Evolutionary conservation across 2,329 filamentous ascomycete species (phyloP).

Genomic region (Exophiala oligosperma): DNA sequence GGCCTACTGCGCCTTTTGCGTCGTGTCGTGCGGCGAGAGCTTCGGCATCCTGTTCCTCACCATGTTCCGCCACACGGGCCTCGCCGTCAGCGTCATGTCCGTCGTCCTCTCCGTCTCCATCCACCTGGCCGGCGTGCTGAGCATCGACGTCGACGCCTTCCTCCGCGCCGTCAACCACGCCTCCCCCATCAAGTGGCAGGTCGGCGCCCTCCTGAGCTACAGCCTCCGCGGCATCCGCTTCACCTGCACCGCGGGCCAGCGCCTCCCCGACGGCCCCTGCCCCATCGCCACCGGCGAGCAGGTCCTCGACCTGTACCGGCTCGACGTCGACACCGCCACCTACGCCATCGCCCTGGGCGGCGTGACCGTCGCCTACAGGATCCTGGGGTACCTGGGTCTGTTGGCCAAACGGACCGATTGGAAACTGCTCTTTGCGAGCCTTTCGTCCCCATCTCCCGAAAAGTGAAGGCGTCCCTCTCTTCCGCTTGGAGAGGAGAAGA

Average conservation of each 20-base stretch:
- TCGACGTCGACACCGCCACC: slow-evolving; percentile 61
- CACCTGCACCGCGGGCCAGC: slow-evolving; percentile 62
- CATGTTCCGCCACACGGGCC: slow-evolving; percentile 71
- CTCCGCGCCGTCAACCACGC: slow-evolving; percentile 71
- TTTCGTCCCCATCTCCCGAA: no score
- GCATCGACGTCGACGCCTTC: slow-evolving; percentile 66
- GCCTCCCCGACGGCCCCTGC: slow-evolving; percentile 61
- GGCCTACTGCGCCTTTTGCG: slow-evolving; percentile 69
- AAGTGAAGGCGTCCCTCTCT: no score
- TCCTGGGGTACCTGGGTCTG: slow-evolving; percentile 48
- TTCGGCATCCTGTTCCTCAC: slow-evolving; percentile 81
- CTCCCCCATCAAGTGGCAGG: slow-evolving; percentile 67
- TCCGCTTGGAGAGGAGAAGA: no score
- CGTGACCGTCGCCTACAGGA: slow-evolving; percentile 64
- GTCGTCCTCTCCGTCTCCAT: slow-evolving; percentile 70
- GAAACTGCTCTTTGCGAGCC: neutral
- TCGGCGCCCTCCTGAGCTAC: slow-evolving; percentile 67
- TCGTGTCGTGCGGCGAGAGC: slow-evolving; percentile 73
- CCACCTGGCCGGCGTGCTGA: slow-evolving; percentile 70
- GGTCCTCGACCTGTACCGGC: slow-evolving; percentile 65
- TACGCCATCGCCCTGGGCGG: slow-evolving; percentile 65
- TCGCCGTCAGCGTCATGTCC: slow-evolving; percentile 71
- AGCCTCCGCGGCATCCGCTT: slow-evolving; percentile 63
- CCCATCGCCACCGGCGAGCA: slow-evolving; percentile 66
- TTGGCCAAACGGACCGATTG: slow-evolving; percentile 32